Base-by-base conservation (phyloP, 257 asterid genomes). In the Solanum rostratum region DNA sequence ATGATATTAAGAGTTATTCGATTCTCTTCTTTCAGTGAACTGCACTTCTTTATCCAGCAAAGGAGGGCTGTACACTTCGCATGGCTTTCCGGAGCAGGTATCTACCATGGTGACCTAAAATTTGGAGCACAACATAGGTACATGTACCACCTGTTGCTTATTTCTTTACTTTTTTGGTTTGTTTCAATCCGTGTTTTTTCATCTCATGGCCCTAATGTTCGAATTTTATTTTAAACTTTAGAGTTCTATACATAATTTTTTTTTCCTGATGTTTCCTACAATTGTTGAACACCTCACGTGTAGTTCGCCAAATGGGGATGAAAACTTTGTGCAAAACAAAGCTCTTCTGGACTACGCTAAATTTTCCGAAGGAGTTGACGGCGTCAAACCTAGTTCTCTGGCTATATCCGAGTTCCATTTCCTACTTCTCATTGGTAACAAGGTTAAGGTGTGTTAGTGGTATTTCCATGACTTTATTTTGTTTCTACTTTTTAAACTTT, bases 11-110 rank as follows among this genome's bases (percentile, higher is more conserved):
- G 65, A 49, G 50, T 66, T 49, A 37, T 14, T 43, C 20, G 55
- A n/a, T 33, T 71, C 83, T 84, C 80, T 88, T 87, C 85, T 87
- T 91, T 94, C 95, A 97, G 99, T 86, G 98, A 97, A 90, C 94
- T 97, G 88, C 96, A 95, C 90, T 97, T 94, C 92, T 97, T 93
- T 88, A 93, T 97, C 66, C 91, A 95, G 91, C 98, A 97, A 89
- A 94, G 98, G 90, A 93, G 99, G 90, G 95, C 99, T 83, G 89
- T 87, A 53, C 95, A 97, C 91, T 95, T 97, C 89, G 98, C 99
- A 33, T 97, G 99, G 99, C 96, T 97, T 85, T 97, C 99, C 65
- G 99, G 99, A 86, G 98, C 99, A 59, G 99, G 99, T 83, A 91
- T 95, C 89, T 97, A 97, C 87, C 97, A 95, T 13, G 99, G 98